These are phyloP conservation scores for Drosera capensis DNA, from an alignment of 148 eudicot genomes.

Conservation along the genomic window DNA sequence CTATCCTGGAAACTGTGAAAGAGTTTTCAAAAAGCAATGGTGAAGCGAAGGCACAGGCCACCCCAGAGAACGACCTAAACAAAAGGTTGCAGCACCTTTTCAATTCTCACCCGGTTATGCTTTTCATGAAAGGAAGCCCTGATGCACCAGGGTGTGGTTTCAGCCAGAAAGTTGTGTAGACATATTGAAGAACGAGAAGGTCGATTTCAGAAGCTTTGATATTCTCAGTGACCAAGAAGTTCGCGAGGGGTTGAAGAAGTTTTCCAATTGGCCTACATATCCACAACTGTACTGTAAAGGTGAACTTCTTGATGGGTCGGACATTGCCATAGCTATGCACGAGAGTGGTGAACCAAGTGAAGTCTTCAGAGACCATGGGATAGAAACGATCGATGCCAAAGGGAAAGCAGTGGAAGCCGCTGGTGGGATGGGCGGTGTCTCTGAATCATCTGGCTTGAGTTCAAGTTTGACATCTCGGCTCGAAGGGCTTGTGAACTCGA, in stretches of 20 bases:
- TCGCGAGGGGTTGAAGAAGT: constrained; percentile 85
- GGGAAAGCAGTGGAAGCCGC: constrained; percentile 15
- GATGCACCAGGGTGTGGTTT: constrained; percentile 80
- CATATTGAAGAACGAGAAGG: constrained; percentile 63
- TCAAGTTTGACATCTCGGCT: constrained; percentile 38
- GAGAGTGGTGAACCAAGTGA: constrained; percentile 73
- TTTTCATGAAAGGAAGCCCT: constrained; percentile 94
- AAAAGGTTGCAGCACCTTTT: constrained; percentile 44
- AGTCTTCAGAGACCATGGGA: constrained; percentile 44
- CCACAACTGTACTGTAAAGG: constrained; percentile 94
- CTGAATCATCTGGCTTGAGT: constrained; percentile 62
- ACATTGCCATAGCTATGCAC: constrained; percentile 72
- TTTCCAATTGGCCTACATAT: constrained; percentile 92
- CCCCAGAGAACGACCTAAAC: constrained; percentile 20
- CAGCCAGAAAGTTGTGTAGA: constrained; percentile 72
- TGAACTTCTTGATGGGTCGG: constrained; percentile 83
- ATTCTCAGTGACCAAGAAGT: constrained; percentile 51
- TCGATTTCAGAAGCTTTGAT: constrained; percentile 78
- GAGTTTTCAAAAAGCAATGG: constrained; percentile 45
- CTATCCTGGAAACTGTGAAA: constrained; percentile 49
- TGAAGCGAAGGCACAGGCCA: constrained; percentile 18
- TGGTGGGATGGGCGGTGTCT: constrained; percentile 7
- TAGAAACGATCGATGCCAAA: constrained; percentile 17
- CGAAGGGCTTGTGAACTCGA: constrained; percentile 33
- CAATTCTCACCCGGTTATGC: constrained; percentile 60